Percentiles rank a stretch among this genome's conserved stretches.
Evolutionary conservation across 768 basidiomycete species (phyloP).

Genomic region (Botryobasidium botryosum): DNA sequence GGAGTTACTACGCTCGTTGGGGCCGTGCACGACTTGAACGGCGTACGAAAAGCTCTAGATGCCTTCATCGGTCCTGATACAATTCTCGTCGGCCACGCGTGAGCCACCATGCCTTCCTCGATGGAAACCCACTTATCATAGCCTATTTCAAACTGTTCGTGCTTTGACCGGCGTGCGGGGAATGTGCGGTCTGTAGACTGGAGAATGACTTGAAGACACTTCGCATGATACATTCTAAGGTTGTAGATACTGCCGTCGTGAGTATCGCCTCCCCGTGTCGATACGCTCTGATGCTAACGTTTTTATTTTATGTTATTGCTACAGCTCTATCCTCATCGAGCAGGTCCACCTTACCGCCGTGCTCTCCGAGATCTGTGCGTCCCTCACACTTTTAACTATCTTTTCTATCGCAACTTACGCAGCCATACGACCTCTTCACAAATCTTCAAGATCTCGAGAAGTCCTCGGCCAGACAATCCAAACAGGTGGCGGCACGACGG

Average conservation of each 20-base stretch:
- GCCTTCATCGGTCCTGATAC: slow-evolving; percentile 60
- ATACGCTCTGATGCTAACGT: neutral
- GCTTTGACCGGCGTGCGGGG: no score
- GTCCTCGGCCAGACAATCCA: slow-evolving; percentile 72
- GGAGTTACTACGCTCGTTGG: slow-evolving; percentile 44
- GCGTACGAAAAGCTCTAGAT: slow-evolving; percentile 52
- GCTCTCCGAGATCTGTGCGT: slow-evolving; percentile 67
- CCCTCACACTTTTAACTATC: neutral
- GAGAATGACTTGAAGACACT: slow-evolving; percentile 91
- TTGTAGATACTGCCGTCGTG: slow-evolving; percentile 68
- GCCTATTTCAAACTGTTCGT: neutral
- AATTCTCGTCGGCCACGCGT: slow-evolving; percentile 54
- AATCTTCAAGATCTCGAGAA: slow-evolving; percentile 50
- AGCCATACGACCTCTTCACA: neutral
- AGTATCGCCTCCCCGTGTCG: slow-evolving; percentile 7
- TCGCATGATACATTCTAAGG: slow-evolving; percentile 66
- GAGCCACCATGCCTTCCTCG: slow-evolving; percentile 11
- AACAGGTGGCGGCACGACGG: slow-evolving; percentile 48
- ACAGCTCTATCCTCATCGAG: slow-evolving; percentile 64
- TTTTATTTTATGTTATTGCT: no score
- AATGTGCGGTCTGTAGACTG: no score
- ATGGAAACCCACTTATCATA: neutral
- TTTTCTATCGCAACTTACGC: slow-evolving; percentile 3
- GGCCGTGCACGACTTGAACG: slow-evolving; percentile 49
- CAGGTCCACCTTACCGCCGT: slow-evolving; percentile 58